phyloP scores from a whole-genome alignment of 768 basidiomycete species.

The Boletales sp. region DNA sequence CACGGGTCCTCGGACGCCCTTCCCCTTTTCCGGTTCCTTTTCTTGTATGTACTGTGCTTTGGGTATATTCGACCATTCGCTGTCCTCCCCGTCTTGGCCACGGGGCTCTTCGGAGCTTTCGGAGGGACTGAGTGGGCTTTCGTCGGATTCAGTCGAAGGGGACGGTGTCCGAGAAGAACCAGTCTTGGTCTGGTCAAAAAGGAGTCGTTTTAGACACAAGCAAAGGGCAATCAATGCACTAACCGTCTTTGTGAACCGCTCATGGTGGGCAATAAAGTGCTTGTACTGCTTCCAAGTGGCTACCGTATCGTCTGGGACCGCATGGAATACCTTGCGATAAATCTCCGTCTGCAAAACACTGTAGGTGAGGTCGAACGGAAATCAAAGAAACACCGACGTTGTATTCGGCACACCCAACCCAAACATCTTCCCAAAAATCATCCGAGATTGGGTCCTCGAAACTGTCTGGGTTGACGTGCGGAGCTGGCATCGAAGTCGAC shows the following conservation, averaged over 20 bases:
- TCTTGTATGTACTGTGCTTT: slow-evolving; percentile 31
- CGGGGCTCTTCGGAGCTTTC: slow-evolving; percentile 18
- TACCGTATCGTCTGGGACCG: slow-evolving; percentile 87
- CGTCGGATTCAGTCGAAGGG: slow-evolving; percentile 54
- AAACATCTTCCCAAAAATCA: slow-evolving; percentile 85
- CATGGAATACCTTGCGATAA: slow-evolving; percentile 92
- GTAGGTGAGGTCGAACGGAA: neutral
- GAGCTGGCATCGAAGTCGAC: slow-evolving; percentile 66
- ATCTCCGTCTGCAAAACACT: slow-evolving; percentile 73
- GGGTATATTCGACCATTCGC: slow-evolving; percentile 15
- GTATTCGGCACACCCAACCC: slow-evolving; percentile 82
- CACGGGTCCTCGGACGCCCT: slow-evolving; percentile 49
- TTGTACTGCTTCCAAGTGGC: slow-evolving; percentile 96
- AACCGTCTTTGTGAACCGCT: slow-evolving; percentile 69
- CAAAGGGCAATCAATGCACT: slow-evolving; percentile 15
- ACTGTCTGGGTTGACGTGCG: slow-evolving; percentile 66
- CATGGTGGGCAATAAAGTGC: slow-evolving; percentile 75
- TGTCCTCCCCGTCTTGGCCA: slow-evolving; percentile 17
- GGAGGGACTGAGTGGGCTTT: slow-evolving; percentile 13
- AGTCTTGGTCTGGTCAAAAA: slow-evolving; percentile 40
- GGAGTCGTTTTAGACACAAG: neutral
- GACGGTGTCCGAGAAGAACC: slow-evolving; percentile 40
- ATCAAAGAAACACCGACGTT: slow-evolving; percentile 57
- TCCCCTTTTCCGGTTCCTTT: slow-evolving; percentile 35
- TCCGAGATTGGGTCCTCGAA: slow-evolving; percentile 91